Evolutionary conservation across 768 basidiomycete genomes (phyloP).

Genomic region (Leucocoprinus sp.): DNA sequence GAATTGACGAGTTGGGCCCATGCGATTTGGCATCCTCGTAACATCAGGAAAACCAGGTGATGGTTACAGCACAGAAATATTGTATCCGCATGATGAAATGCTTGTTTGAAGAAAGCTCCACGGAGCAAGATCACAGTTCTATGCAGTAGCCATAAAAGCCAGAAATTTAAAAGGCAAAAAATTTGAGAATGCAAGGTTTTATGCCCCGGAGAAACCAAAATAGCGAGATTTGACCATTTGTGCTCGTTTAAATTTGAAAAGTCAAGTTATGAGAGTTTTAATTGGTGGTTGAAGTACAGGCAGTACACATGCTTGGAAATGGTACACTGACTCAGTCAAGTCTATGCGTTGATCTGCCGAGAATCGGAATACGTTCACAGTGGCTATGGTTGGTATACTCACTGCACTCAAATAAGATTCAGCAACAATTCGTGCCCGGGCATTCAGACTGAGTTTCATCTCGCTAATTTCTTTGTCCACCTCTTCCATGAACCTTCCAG

Average conservation of each 20-base stretch:
- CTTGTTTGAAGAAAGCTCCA: conserved; percentile 37
- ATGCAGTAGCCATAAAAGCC: conserved; percentile 43
- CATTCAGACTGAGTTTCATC: conserved; percentile 96
- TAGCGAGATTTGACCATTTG: conserved; percentile 27
- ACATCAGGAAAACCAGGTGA: conserved; percentile 27
- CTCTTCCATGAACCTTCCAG: conserved; percentile 89
- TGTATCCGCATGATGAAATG: conserved; percentile 32
- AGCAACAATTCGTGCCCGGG: conserved; percentile 92
- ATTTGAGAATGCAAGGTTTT: conserved; percentile 31
- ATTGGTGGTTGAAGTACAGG: conserved; percentile 3
- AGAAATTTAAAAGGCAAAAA: conserved; percentile 22
- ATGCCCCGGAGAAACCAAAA: conserved; percentile 35
- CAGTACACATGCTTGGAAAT: background rate
- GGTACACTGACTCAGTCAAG: conserved; percentile 10
- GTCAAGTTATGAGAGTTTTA: background rate
- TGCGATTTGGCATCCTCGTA: conserved; percentile 37
- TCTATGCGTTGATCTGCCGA: conserved; percentile 32
- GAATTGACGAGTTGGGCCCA: conserved; percentile 27
- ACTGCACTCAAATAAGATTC: conserved; percentile 94
- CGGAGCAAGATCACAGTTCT: conserved; percentile 31
- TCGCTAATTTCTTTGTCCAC: conserved; percentile 99
- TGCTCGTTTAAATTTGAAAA: conserved; percentile 1
- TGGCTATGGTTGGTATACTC: conserved; percentile 22
- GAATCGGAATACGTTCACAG: conserved; percentile 1
- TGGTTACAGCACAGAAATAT: conserved; percentile 35